Evolutionary conservation across 495 filamentous ascomycete species (phyloP), one percentile per base, ranked within the genome.

Genomic region (Trichoderma erinaceum): DNA sequence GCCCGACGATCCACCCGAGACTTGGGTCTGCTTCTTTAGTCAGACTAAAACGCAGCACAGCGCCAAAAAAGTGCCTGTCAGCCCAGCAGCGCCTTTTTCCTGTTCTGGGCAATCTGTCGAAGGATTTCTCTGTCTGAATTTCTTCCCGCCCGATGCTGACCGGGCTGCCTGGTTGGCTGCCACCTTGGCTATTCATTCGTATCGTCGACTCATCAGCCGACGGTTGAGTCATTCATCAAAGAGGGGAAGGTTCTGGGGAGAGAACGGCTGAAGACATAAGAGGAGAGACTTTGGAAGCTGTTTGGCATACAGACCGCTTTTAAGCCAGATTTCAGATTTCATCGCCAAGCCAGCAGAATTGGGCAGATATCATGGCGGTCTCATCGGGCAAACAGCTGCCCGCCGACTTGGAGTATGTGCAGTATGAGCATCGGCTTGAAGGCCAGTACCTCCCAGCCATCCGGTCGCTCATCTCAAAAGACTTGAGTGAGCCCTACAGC

Each of bases 401-500:
- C 12, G 69, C 80, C 38, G 82, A 88, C 67, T 85, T 97, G 68
- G 83, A 83, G 69, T 98, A 97, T 78, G 83, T 92, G 69, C 92
- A 91, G 74, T 99, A 98, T 76, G 85, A 92, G 66, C 84, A 86
- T 72, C 75, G 81, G 10, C 88, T 92, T 70, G 96, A 98, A 74
- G 85, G 88, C 43, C 78, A 85, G 64, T 96, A 95, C 71, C 87
- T 98, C 58, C 86, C 92, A 61, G 86, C 91, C 27, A 98, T 99
- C 79, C 87, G 96, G 66, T 87, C 92, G 67, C 78, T 99, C 73
- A 99, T 99, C 75, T 96, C 93, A 35, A 95, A 94, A 69, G 96
- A 98, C 75, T 87, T 99, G 35, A 97, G 94, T 68, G 96, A 99
- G 75, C 96, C 96, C 2, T 99, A 99, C 79, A 98, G 95, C 79